Percentiles rank a stretch among this genome's conserved stretches.
Evolutionary conservation across 768 basidiomycete genomes (phyloP).

Genomic region (Panellus pusillus): DNA sequence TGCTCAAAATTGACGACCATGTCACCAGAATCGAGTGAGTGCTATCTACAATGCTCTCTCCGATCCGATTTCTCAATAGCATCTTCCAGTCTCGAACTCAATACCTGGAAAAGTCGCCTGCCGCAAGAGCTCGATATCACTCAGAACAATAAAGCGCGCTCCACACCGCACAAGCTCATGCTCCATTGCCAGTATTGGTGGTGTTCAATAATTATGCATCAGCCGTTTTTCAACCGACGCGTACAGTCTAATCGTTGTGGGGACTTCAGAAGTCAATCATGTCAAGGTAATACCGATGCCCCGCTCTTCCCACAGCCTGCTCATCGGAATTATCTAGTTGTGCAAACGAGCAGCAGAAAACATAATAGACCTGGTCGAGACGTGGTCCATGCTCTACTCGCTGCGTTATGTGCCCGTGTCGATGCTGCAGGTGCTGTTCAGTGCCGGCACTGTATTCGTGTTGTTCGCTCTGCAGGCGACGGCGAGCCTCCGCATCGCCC

Average conservation of each 20-base stretch:
- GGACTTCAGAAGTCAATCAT: constrained; percentile 18
- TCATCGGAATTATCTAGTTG: constrained; percentile 21
- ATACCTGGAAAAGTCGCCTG: constrained; percentile 27
- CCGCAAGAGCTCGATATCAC: constrained; percentile 31
- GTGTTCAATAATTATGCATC: constrained; percentile 37
- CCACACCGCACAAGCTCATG: constrained; percentile 31
- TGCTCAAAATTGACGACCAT: constrained; percentile 7
- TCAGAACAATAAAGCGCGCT: constrained; percentile 24
- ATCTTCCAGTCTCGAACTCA: constrained; percentile 17
- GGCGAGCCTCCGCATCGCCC: constrained; percentile 12
- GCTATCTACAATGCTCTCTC: neutral
- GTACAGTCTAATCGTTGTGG: neutral
- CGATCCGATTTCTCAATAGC: neutral
- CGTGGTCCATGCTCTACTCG: constrained; percentile 35
- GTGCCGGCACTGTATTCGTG: constrained; percentile 40
- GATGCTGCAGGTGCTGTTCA: constrained; percentile 36
- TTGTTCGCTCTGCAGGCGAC: constrained; percentile 35
- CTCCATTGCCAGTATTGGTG: constrained; percentile 38
- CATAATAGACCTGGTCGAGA: constrained; percentile 32
- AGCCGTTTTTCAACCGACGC: constrained; percentile 29
- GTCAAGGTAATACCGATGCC: constrained; percentile 9
- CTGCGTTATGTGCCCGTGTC: constrained; percentile 37
- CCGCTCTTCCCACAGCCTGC: neutral
- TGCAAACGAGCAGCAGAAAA: constrained; percentile 38
- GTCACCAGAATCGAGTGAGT: constrained; percentile 25